Evolutionary conservation across 2,329 filamentous ascomycete species (phyloP).

Genomic region (Celoporthe dispersa): DNA sequence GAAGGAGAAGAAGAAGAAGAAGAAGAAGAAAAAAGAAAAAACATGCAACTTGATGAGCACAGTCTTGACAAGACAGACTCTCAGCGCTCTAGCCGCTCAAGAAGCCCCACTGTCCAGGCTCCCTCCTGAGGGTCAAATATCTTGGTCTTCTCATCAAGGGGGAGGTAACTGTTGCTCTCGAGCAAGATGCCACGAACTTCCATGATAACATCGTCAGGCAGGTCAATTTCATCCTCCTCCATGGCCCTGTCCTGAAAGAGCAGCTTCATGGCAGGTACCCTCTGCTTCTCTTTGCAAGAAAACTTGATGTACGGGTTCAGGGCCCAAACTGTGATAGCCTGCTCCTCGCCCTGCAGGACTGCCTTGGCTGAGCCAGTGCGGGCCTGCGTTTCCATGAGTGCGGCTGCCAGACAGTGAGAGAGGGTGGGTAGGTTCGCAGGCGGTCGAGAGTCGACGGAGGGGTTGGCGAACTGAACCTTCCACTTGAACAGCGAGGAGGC

Average conservation of each 20-base stretch:
- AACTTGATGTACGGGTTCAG: slow-evolving; percentile 60
- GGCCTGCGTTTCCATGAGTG: slow-evolving; percentile 56
- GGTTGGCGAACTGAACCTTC: slow-evolving; percentile 52
- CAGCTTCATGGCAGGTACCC: slow-evolving; percentile 54
- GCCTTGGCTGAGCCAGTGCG: slow-evolving; percentile 64
- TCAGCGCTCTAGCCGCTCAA: slow-evolving; percentile 16
- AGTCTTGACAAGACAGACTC: background rate
- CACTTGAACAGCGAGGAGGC: slow-evolving; percentile 62
- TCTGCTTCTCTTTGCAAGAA: slow-evolving; percentile 45
- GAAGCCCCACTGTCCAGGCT: slow-evolving; percentile 24
- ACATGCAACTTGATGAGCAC: background rate
- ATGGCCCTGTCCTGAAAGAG: slow-evolving; percentile 52
- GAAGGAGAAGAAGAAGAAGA: no score
- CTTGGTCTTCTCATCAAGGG: slow-evolving; percentile 20
- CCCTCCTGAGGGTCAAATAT: slow-evolving; percentile 9
- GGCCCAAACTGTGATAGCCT: slow-evolving; percentile 50
- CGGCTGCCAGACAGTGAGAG: slow-evolving; percentile 57
- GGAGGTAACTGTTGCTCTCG: slow-evolving; percentile 44
- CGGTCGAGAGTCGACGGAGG: slow-evolving; percentile 29
- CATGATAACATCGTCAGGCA: slow-evolving; percentile 56
- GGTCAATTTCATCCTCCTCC: slow-evolving; percentile 56
- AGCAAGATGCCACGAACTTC: slow-evolving; percentile 50
- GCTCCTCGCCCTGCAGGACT: slow-evolving; percentile 48
- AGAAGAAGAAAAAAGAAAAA: no score
- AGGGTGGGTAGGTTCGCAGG: slow-evolving; percentile 42